Percentiles rank a stretch among this genome's conserved stretches.
phyloP scores from a whole-genome alignment of 208 protist species.

The Trichomonas gallinae region DNA sequence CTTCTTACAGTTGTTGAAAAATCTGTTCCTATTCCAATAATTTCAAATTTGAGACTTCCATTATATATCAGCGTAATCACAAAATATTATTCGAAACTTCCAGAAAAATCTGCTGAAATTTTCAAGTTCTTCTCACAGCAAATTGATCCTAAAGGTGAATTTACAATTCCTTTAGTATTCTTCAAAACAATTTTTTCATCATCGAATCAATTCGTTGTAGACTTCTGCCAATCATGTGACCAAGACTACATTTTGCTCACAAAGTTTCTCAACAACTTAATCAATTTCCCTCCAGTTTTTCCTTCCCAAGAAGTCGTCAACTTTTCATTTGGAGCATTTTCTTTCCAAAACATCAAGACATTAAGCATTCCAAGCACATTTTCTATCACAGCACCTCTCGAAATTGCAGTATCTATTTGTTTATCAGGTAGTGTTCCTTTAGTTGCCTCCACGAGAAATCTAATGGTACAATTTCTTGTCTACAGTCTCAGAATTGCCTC shows the following conservation, averaged over 20 bases:
- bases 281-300: neutral
- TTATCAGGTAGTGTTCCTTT: neutral
- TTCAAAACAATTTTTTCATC: neutral
- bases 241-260: neutral
- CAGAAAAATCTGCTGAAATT: neutral
- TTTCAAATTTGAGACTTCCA: neutral
- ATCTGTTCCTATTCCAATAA: neutral
- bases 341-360: too few relatives aligned
- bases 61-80: neutral
- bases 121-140: neutral
- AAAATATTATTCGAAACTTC: neutral
- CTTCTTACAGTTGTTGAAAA: neutral
- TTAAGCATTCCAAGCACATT: neutral
- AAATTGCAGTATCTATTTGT: neutral
- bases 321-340: neutral
- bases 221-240: neutral
- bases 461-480: neutral
- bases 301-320: neutral
- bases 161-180: neutral
- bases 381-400: neutral
- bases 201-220: neutral
- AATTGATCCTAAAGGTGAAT: neutral
- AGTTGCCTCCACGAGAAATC: neutral
- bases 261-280: neutral
- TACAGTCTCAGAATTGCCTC: neutral